Conservation (phyloP, 306 rosid species). For the Mimosa bimucronata region DNA sequence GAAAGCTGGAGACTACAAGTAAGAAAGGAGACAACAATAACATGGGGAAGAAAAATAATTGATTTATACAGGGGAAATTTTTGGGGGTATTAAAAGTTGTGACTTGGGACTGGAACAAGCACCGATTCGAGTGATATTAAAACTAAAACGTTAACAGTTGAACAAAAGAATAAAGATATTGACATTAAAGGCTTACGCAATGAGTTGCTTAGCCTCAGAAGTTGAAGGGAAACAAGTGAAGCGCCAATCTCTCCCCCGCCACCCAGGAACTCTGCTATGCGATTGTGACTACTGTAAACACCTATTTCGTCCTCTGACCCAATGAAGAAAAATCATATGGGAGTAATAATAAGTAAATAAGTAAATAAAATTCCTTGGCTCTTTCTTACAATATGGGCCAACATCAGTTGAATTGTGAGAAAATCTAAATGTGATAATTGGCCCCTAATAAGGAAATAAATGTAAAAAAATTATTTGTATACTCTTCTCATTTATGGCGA, state of each 20-base stretch:
- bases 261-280: background rate
- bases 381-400: too few species aligned
- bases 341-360: too few species aligned
- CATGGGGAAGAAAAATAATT: background rate
- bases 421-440: too few species aligned
- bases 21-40: background rate
- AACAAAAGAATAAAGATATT: background rate
- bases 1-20: conserved; percentile 1
- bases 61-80: background rate
- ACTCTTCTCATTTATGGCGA: too few species aligned
- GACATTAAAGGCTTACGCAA: background rate
- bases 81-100: background rate
- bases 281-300: background rate
- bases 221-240: background rate
- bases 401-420: too few species aligned
- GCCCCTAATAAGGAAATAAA: too few species aligned
- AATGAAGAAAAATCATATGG: too few species aligned
- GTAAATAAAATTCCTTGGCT: too few species aligned
- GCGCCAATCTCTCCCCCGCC: background rate
- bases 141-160: background rate
- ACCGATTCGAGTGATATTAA: background rate
- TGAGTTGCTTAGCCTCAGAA: background rate
- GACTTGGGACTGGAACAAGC: background rate
- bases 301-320: too few species aligned
- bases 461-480: too few species aligned